A percentile compares a stretch with the other conserved stretches of the same genome.
phyloP scores from a whole-genome alignment of 805 yeast genomes.

The Candida easanensis region DNA sequence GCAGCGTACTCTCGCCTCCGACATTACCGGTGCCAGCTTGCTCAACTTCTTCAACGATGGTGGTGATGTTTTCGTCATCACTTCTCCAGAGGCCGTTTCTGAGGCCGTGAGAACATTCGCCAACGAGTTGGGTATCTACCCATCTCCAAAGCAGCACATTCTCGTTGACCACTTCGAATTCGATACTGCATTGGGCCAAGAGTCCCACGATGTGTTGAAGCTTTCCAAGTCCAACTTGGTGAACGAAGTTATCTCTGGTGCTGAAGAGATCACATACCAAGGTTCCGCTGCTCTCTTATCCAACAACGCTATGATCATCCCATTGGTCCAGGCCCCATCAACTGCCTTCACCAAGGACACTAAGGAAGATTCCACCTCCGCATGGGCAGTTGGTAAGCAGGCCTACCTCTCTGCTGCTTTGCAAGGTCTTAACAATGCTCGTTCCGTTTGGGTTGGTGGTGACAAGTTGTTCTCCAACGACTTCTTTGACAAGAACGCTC shows the following conservation, averaged over 20 bases:
- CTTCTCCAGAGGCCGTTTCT: conserved; percentile 48
- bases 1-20: conserved; percentile 39
- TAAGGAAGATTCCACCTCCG: conserved; percentile 41
- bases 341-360: conserved; percentile 57
- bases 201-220: conserved; percentile 22
- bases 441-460: conserved; percentile 82
- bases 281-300: conserved; percentile 72
- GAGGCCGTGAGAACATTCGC: conserved; percentile 66
- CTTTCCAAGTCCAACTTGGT: conserved; percentile 16
- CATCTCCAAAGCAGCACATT: conserved; percentile 72
- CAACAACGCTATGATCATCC: conserved; percentile 67
- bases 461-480: conserved; percentile 46
- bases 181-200: conserved; percentile 30
- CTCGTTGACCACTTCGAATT: conserved; percentile 63
- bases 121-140: conserved; percentile 77
- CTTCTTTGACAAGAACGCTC: conserved; percentile 31
- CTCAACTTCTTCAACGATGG: conserved; percentile 59
- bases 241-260: conserved; percentile 24
- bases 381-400: conserved; percentile 83
- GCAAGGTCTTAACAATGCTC: conserved; percentile 77
- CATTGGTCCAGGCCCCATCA: conserved; percentile 62
- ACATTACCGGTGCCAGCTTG: conserved; percentile 46
- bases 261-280: conserved; percentile 30
- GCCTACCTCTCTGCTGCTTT: conserved; percentile 72
- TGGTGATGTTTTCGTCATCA: conserved; percentile 71